Evolutionary conservation across 371 early-diverging fungal species (phyloP).

Genomic region (Phascolomyces articulosus): DNA sequence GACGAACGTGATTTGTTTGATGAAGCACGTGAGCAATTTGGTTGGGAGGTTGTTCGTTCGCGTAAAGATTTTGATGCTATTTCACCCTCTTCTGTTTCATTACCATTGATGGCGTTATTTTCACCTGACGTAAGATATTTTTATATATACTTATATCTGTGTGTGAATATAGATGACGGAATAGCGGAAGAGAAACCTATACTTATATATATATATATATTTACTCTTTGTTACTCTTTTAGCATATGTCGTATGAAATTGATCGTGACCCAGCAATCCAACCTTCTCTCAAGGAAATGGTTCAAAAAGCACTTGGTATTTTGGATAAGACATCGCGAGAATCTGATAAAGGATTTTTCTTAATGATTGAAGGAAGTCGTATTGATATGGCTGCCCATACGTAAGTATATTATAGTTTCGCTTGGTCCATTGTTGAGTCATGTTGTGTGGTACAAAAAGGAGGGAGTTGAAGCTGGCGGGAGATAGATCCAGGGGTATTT

Average conservation of each 20-base stretch:
- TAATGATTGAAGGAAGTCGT: slow-evolving; percentile 95
- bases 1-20: slow-evolving; percentile 70
- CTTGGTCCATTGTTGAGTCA: background rate
- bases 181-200: no score
- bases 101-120: slow-evolving; percentile 85
- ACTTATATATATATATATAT: no score
- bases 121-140: slow-evolving; percentile 48
- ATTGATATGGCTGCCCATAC: slow-evolving; percentile 88
- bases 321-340: slow-evolving; percentile 14
- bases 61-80: slow-evolving; percentile 65
- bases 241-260: slow-evolving; percentile 83
- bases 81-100: slow-evolving; percentile 20
- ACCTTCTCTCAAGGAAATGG: slow-evolving; percentile 80
- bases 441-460: background rate
- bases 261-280: slow-evolving; percentile 68
- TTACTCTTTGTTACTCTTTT: background rate
- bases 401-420: slow-evolving; percentile 26
- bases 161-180: no score
- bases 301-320: slow-evolving; percentile 51
- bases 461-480: no score
- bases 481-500: no score
- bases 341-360: slow-evolving; percentile 78
- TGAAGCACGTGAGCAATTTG: slow-evolving; percentile 53
- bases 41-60: slow-evolving; percentile 57
- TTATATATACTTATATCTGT: no score